Conservation (phyloP, 176 grass and related monocot species). For the Echinochloa phyllopogon region DNA sequence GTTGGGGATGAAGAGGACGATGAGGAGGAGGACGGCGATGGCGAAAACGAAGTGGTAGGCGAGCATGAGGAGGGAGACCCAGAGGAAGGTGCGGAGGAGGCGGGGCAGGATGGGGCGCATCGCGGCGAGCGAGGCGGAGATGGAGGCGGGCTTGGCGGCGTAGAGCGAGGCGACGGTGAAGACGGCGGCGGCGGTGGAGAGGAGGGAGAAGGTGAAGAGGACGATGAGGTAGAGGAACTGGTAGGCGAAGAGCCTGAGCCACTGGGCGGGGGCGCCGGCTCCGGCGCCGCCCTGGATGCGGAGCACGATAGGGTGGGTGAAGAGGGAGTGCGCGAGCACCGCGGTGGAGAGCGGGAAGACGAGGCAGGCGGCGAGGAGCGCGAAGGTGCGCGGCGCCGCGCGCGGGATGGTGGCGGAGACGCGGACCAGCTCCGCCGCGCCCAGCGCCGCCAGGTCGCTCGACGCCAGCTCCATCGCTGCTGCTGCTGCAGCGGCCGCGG, state of each 20-base stretch:
- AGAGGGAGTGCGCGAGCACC: constrained; percentile 89
- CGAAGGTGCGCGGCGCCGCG: constrained; percentile 78
- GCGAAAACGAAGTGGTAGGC: constrained; percentile 69
- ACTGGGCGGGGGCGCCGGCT: constrained; percentile 45
- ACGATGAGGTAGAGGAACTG: constrained; percentile 87
- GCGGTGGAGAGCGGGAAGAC: constrained; percentile 94
- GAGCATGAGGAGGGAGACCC: constrained; percentile 82
- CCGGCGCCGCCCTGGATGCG: constrained; percentile 32
- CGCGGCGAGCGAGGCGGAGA: constrained; percentile 65
- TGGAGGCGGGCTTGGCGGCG: constrained; percentile 77
- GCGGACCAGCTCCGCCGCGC: constrained; percentile 64
- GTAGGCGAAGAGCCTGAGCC: constrained; percentile 66
- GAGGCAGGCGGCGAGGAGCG: constrained; percentile 74
- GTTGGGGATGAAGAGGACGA: constrained; percentile 38
- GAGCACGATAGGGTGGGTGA: constrained; percentile 86
- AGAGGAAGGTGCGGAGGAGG: constrained; percentile 88
- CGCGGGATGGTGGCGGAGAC: constrained; percentile 74
- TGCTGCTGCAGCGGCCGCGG: background rate
- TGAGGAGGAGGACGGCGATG: constrained; percentile 54
- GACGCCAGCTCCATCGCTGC: constrained; percentile 57
- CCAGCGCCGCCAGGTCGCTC: constrained; percentile 64
- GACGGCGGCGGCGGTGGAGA: constrained; percentile 90
- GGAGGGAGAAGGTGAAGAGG: constrained; percentile 96
- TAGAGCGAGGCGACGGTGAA: constrained; percentile 98
- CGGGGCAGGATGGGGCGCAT: constrained; percentile 73